A percentile compares a stretch with the other conserved stretches of the same genome.
Conservation (phyloP, 2,329 filamentous ascomycete genomes). For the Chaetomiaceae sp. region DNA sequence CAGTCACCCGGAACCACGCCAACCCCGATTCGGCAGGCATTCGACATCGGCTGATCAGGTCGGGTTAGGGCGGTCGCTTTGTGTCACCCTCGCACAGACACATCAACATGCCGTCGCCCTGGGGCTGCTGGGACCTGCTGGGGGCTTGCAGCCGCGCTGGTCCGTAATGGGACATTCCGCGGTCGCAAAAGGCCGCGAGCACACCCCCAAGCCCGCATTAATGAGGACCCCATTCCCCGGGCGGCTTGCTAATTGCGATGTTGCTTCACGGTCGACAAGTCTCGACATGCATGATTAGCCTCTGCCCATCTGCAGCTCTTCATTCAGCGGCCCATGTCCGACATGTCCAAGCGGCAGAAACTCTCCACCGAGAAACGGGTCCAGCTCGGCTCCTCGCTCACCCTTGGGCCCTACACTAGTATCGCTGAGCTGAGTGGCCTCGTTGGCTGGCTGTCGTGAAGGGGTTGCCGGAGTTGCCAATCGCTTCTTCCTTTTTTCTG, state of each 20-base stretch:
- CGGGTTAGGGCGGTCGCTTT: no score
- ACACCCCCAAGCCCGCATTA: no score
- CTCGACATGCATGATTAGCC: conserved; percentile 7
- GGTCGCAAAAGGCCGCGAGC: background rate
- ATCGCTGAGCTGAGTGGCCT: no score
- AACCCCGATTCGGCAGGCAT: conserved; percentile 3
- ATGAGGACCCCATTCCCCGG: conserved; percentile 4
- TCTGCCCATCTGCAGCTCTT: conserved; percentile 13
- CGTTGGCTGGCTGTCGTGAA: no score
- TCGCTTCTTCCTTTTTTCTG: background rate
- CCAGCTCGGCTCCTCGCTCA: no score
- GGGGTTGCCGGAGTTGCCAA: no score
- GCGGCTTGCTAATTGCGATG: conserved; percentile 18
- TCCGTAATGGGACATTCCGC: background rate
- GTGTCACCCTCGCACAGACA: no score
- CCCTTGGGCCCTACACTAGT: no score
- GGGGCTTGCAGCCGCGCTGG: background rate
- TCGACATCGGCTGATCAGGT: conserved; percentile 4
- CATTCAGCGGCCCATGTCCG: conserved; percentile 13
- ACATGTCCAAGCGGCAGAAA: conserved; percentile 6
- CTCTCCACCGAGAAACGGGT: background rate
- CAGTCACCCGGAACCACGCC: conserved; percentile 13
- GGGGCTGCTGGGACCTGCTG: no score
- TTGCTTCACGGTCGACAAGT: conserved; percentile 6
- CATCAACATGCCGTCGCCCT: no score